Evolutionary conservation across 2,329 filamentous ascomycete species (phyloP).

Genomic region (Claviceps sp.): DNA sequence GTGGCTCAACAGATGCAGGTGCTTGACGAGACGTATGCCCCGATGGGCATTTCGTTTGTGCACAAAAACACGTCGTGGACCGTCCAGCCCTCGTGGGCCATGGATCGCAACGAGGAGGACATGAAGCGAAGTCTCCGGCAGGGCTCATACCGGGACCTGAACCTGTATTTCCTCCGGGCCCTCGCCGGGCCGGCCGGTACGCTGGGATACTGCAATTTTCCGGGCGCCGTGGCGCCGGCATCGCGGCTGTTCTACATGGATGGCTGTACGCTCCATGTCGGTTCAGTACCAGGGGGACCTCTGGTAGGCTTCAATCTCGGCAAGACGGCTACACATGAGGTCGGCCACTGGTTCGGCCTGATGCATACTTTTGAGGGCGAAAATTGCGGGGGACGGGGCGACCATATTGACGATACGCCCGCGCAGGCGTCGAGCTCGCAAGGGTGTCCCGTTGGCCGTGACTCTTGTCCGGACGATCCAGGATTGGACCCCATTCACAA

Average conservation of each 20-base stretch:
- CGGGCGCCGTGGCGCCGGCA: background rate
- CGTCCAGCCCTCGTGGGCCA: conserved; percentile 31
- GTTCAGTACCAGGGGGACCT: background rate
- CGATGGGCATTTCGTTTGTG: conserved; percentile 29
- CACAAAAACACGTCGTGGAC: conserved; percentile 28
- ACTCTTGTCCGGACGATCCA: conserved; percentile 10
- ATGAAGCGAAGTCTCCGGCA: conserved; percentile 31
- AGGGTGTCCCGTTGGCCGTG: background rate
- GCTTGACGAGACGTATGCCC: conserved; percentile 29
- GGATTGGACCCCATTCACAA: conserved; percentile 25
- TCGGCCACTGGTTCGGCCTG: background rate
- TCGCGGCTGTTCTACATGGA: background rate
- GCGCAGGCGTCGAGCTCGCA: conserved; percentile 16
- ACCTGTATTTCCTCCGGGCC: conserved; percentile 29
- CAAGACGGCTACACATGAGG: background rate
- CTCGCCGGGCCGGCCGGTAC: background rate
- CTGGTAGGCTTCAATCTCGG: background rate
- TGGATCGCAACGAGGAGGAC: conserved; percentile 17
- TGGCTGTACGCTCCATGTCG: background rate
- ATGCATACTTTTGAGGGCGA: background rate
- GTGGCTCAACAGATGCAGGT: conserved; percentile 24
- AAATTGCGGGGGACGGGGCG: conserved; percentile 13
- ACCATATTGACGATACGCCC: conserved; percentile 28
- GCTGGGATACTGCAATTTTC: conserved; percentile 2
- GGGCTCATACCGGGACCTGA: conserved; percentile 26